Conservation (phyloP, 345 rosid species). For the Durio zibethinus region DNA sequence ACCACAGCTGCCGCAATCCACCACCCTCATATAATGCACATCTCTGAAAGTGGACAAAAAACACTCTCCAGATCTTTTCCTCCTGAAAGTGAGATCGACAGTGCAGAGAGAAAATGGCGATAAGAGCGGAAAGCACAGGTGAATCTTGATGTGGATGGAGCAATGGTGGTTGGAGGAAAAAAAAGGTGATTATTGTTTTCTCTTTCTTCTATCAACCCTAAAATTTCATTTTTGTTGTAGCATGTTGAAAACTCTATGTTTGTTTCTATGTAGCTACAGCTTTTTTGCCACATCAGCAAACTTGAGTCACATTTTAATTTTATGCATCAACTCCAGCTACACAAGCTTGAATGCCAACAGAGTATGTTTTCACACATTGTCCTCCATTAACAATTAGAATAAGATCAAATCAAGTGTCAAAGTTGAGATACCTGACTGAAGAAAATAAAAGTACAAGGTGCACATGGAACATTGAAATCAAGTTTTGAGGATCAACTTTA, state of each 20-base stretch:
- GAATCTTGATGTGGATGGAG: neutral
- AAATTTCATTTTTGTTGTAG: neutral
- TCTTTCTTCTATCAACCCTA: neutral
- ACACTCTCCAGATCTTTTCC: neutral
- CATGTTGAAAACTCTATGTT: neutral
- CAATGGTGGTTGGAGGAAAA: neutral
- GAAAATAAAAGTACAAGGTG: neutral
- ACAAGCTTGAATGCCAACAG: neutral
- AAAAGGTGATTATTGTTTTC: neutral
- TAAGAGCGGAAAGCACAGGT: neutral
- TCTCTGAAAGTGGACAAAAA: neutral
- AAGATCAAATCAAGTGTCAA: neutral
- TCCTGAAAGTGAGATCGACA: neutral
- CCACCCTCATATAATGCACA: neutral
- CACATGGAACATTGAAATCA: conserved; percentile 4
- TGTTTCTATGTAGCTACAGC: neutral
- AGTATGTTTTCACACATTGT: neutral
- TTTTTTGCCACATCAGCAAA: neutral
- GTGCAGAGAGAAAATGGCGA: neutral
- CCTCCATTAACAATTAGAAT: neutral
- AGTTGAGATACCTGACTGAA: neutral
- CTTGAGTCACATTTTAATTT: neutral
- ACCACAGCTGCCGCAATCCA: neutral
- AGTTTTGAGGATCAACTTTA: neutral
- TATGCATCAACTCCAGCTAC: neutral